Evolutionary conservation across 2,329 filamentous ascomycete species (phyloP).

Genomic region (Phialophora expanda): DNA sequence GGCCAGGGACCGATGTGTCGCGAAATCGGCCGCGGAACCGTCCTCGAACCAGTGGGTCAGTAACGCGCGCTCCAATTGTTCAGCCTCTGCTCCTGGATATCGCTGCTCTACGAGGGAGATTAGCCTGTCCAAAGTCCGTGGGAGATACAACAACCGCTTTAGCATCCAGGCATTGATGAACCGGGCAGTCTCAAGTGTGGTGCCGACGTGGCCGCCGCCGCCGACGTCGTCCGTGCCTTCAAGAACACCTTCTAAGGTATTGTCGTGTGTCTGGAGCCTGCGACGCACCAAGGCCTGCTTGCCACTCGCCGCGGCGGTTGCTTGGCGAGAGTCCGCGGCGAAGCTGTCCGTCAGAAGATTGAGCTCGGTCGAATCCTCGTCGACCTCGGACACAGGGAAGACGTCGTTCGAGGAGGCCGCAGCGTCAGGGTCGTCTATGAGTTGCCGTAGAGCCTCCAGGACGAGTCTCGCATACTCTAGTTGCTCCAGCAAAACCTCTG

Average conservation of each 20-base stretch:
- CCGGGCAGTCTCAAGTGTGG: constrained; percentile 7
- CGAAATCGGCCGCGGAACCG: not conserved
- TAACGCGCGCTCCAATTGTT: not conserved
- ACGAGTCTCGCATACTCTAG: constrained; percentile 18
- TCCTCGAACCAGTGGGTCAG: not conserved
- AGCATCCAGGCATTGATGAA: constrained; percentile 23
- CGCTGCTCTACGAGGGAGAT: not conserved
- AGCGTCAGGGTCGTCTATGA: constrained; percentile 1
- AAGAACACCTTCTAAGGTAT: not conserved
- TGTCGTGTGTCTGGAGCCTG: not conserved
- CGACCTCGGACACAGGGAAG: not conserved
- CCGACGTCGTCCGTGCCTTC: not conserved
- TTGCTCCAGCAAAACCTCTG: constrained; percentile 11
- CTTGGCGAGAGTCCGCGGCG: not conserved
- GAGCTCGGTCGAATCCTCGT: not conserved
- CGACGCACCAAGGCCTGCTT: not conserved
- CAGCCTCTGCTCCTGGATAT: not conserved
- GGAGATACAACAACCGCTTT: constrained; percentile 3
- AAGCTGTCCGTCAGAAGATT: not conserved
- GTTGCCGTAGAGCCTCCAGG: constrained; percentile 13
- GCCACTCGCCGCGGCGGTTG: no score
- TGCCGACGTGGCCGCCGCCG: constrained; percentile 5
- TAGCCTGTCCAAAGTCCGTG: constrained; percentile 7
- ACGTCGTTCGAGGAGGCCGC: not conserved
- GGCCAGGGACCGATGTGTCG: not conserved